Conservation (phyloP, 2,329 filamentous ascomycete species). For the Albophoma yamanashiensis region DNA sequence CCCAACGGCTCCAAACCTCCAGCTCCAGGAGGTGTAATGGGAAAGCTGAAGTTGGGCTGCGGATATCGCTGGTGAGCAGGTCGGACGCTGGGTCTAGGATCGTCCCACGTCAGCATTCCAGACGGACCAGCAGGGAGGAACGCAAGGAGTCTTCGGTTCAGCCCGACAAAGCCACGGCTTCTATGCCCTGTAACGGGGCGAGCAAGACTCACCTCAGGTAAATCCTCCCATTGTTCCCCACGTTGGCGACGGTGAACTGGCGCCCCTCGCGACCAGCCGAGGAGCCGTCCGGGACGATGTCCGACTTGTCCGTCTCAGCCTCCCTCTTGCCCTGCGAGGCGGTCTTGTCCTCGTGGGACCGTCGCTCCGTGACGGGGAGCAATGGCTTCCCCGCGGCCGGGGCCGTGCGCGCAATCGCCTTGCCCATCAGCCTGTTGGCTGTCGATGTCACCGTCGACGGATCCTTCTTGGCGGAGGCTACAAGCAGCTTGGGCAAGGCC, state of each 20-base stretch:
- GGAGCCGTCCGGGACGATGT: constrained; percentile 48
- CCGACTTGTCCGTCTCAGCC: constrained; percentile 42
- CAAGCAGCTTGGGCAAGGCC: neutral
- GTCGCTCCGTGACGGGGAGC: constrained; percentile 35
- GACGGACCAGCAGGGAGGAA: neutral
- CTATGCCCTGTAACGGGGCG: neutral
- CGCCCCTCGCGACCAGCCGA: constrained; percentile 54
- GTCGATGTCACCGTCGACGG: constrained; percentile 4
- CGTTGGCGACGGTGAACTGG: constrained; percentile 71
- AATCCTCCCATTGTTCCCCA: constrained; percentile 73
- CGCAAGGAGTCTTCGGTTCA: neutral
- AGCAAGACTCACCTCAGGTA: constrained; percentile 57
- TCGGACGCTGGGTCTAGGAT: constrained; percentile 46
- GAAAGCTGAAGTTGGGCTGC: constrained; percentile 49
- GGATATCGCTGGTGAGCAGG: constrained; percentile 51
- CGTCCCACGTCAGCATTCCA: constrained; percentile 10
- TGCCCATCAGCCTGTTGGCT: constrained; percentile 3
- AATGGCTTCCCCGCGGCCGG: constrained; percentile 23
- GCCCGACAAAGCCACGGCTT: neutral
- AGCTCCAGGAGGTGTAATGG: constrained; percentile 48
- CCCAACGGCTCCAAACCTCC: constrained; percentile 40
- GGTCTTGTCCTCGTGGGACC: constrained; percentile 28
- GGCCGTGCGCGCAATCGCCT: constrained; percentile 6
- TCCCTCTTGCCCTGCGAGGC: constrained; percentile 35
- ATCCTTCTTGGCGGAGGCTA: constrained; percentile 3